Base-by-base conservation (phyloP, 257 asterid genomes). In the Primulina tabacum region DNA sequence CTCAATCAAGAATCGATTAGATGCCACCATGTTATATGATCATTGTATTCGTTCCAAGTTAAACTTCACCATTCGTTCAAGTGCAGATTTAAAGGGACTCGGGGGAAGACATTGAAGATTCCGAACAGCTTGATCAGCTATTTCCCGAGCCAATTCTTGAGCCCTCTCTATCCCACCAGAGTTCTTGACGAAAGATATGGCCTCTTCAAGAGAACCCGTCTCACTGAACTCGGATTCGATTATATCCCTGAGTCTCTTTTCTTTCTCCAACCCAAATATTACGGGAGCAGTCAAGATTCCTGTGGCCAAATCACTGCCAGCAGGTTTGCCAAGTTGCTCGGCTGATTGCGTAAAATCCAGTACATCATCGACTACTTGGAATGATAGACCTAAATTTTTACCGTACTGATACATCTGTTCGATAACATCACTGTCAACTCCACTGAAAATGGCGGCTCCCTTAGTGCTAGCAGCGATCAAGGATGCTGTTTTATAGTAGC, bases 401-500 rank as follows among this genome's bases (percentile, higher is more conserved):
- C 98, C 98, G 16, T 86, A 93, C 68, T 87, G 97, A 50, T 84
- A 88, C 97, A 93, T 89, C 28, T 88, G 86, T 69, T 90, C 92
- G 59, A 83, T 76, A 0, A 82, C 75, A 9, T 83, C 83, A 26
- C 77, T 73, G 64, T 69, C 70, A 5, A 93, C 87, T 6, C 84
- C 90, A 60, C 98, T 93, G 78, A 93, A 90, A 63, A 93, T 87
- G 75, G 98, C 81, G 16, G 97, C 96, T 11, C 97, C 96, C 60
- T 90, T 93, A 34, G 97, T 82, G 88, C 98, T 90, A 14, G 98
- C 96, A 20, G 98, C 96, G 30, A 89, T 88, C 77, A 93, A 67
- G 65, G 98, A 90, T 53, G 98, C 98, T 1, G 98, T 93, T 80
- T 90, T 93, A 80, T 88, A 90, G 86, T 89, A 93, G 70, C 97